phyloP scores from a whole-genome alignment of 148 eudicot species.

The Talinum fruticosum region DNA sequence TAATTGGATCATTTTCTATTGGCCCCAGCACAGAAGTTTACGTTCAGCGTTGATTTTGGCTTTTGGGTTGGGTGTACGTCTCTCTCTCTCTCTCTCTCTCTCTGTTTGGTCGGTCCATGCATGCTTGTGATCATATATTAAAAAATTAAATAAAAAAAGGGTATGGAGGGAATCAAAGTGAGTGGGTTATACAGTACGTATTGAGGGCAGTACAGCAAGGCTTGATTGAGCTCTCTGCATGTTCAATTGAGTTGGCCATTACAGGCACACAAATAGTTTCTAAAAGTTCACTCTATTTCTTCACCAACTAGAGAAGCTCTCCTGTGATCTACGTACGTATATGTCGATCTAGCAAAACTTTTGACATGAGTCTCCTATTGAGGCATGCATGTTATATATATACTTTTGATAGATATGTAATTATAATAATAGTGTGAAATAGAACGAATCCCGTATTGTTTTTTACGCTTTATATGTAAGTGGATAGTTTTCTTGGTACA shows the following conservation, averaged over 20 bases:
- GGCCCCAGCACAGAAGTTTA: neutral
- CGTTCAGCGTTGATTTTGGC: neutral
- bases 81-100: neutral
- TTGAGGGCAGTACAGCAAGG: neutral
- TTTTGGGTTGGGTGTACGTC: neutral
- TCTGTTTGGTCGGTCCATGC: neutral
- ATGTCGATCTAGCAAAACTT: too few relatives aligned
- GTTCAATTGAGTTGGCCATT: constrained; percentile 19
- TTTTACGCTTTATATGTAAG: too few relatives aligned
- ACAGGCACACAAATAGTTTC: neutral
- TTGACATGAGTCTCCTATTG: too few relatives aligned
- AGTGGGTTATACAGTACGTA: neutral
- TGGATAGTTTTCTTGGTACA: too few relatives aligned
- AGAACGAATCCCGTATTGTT: too few relatives aligned
- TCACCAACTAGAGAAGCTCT: too few relatives aligned
- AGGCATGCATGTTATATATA: too few relatives aligned
- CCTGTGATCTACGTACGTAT: too few relatives aligned
- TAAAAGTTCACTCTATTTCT: too few relatives aligned
- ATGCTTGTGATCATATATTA: neutral
- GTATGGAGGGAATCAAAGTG: neutral
- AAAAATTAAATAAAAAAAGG: neutral
- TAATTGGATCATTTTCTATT: neutral
- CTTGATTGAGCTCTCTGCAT: constrained; percentile 10
- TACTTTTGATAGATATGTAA: too few relatives aligned
- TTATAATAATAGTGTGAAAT: too few relatives aligned